These are phyloP conservation scores for Pseudonectria buxi DNA, from an alignment of 2,329 filamentous ascomycete species.

Conservation along the genomic window DNA sequence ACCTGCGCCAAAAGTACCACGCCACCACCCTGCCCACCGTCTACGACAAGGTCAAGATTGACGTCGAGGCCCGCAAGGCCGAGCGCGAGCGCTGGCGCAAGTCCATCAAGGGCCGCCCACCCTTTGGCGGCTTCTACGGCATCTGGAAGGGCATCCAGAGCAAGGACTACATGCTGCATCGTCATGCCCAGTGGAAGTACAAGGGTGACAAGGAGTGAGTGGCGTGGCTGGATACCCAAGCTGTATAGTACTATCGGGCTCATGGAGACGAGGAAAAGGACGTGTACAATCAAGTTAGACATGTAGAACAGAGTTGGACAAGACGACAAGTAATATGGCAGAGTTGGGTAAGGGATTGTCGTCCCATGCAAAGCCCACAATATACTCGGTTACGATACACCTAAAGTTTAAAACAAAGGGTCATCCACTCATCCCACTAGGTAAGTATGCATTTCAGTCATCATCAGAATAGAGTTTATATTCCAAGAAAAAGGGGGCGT, in stretches of 20 bases:
- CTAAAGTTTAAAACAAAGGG: no score
- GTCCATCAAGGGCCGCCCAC: conserved; percentile 43
- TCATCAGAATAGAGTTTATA: no score
- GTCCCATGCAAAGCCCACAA: no score
- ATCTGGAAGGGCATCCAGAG: conserved; percentile 54
- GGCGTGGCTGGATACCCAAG: conserved; percentile 9
- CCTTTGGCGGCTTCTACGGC: conserved; percentile 53
- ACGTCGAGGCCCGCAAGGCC: conserved; percentile 37
- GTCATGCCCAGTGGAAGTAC: conserved; percentile 48
- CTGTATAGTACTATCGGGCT: no score
- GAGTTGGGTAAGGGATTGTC: no score
- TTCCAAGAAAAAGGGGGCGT: no score
- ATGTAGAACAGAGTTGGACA: no score
- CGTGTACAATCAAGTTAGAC: no score
- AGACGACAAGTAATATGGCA: no score
- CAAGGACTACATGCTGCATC: conserved; percentile 48
- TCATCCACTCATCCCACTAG: no score
- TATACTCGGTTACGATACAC: no score
- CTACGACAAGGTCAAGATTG: conserved; percentile 63
- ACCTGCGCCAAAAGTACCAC: conserved; percentile 54
- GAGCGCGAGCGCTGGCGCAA: conserved; percentile 33
- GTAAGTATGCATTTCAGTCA: no score
- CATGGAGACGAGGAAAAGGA: not conserved
- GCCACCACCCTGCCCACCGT: conserved; percentile 58
- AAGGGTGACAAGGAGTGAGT: conserved; percentile 25